Evolutionary conservation across 169 alveolate genomes (phyloP).

Genomic region (Plasmodium blacklocki): DNA sequence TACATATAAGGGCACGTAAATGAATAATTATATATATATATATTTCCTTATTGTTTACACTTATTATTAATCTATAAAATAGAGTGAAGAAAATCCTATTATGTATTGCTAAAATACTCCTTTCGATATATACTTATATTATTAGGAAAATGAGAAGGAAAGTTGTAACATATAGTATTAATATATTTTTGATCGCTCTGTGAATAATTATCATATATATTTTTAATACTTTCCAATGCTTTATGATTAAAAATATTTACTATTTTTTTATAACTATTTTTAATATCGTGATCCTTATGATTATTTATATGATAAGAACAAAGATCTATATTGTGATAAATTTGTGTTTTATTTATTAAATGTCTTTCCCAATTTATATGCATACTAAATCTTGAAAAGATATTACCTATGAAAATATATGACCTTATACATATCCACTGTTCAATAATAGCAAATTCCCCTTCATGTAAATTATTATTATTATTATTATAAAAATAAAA

Average conservation of each 20-base stretch:
- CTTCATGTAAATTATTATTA: slow-evolving; percentile 39
- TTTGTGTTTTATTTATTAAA: slow-evolving; percentile 24
- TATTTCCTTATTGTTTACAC: background rate
- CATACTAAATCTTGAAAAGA: slow-evolving; percentile 61
- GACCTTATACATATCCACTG: slow-evolving; percentile 58
- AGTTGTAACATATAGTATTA: slow-evolving; percentile 37
- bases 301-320: slow-evolving; percentile 53
- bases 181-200: slow-evolving; percentile 31
- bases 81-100: background rate
- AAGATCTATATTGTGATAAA: slow-evolving; percentile 28
- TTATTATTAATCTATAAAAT: no score
- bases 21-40: background rate
- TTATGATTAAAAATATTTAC: slow-evolving; percentile 5
- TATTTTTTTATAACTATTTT: slow-evolving; percentile 18
- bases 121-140: slow-evolving; percentile 45
- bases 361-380: slow-evolving; percentile 73
- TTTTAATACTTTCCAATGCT: slow-evolving; percentile 11
- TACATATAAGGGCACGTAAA: no score
- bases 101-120: slow-evolving; percentile 14
- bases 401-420: slow-evolving; percentile 32
- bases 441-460: slow-evolving; percentile 62
- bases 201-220: slow-evolving; percentile 18
- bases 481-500: slow-evolving; percentile 70
- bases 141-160: slow-evolving; percentile 23
- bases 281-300: background rate